Evolutionary conservation across 2,329 filamentous ascomycete genomes (phyloP), one percentile per base, ranked within the genome.

Genomic region (Colletotrichum sp.): DNA sequence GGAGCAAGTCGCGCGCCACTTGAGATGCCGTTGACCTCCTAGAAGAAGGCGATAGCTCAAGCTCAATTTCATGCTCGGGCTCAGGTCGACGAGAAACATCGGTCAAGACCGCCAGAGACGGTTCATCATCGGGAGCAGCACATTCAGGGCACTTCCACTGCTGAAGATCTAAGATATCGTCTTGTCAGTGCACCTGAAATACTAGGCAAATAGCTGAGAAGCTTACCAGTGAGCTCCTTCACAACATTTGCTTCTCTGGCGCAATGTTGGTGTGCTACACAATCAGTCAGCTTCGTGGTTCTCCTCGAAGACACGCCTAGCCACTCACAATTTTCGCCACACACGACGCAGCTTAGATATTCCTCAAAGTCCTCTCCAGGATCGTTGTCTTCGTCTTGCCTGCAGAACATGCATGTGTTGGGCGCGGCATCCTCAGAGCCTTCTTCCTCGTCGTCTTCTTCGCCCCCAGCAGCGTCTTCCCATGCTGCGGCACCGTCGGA

Each of bases 201-300:
- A 26, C 32, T 55, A 15, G 8, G 44, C 26, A 64, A 52, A 82
- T 65, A 12, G 28, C 16, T 34, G 10, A 5, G n/a, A 16, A 80
- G 39, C 90, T 84, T 90, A 96, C 95, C 91, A 18, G 13, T 72
- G 18, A 32, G n/a, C 5, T 69, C 39, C 12, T 28, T 28, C 7
- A 76, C 86, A 78, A 91, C 91, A 75, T 91, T 91, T 83, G 92
- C 91, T 83, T 94, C 91, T 82, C 94, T 92, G 75, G 95, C 96
- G 86, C 96, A 98, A 90, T 97, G 94, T 84, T 94, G 93, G 88
- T 99, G 96, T 81, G 96, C 96, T 98, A 87, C 83, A 87, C 81
- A 85, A 78, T n/a, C 74, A 78, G 82, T 90, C 81, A 89, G 86
- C 80, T 79, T 62, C 26, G n/a, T 8, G 30, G 10, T 34, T n/a